These are phyloP conservation scores for Rosellinia necatrix DNA, from an alignment of 2,329 filamentous ascomycete genomes.

Conservation along the genomic window DNA sequence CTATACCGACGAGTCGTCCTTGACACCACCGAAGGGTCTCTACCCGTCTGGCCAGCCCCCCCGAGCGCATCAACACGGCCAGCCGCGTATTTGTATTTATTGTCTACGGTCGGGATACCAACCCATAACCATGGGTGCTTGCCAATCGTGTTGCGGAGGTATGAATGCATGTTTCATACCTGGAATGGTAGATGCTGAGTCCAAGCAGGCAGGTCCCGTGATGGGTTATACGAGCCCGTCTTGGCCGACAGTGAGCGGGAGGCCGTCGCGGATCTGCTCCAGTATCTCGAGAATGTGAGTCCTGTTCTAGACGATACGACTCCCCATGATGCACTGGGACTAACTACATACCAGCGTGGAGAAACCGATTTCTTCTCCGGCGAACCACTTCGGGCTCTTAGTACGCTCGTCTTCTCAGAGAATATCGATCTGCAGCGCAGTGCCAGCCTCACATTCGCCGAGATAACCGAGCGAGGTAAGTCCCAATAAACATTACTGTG, in stretches of 20 bases:
- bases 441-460: slow-evolving; percentile 96
- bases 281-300: slow-evolving; percentile 93
- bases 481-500: neutral
- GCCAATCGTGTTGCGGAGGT: slow-evolving; percentile 46
- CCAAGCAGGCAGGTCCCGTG: slow-evolving; percentile 70
- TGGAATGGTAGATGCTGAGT: slow-evolving; percentile 37
- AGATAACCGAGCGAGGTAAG: slow-evolving; percentile 96
- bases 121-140: slow-evolving; percentile 41
- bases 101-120: slow-evolving; percentile 13
- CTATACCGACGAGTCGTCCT: slow-evolving; percentile 3
- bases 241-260: slow-evolving; percentile 96
- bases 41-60: neutral
- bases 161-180: slow-evolving; percentile 21
- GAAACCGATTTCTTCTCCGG: slow-evolving; percentile 99
- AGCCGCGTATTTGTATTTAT: slow-evolving; percentile 6
- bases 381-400: slow-evolving; percentile 89
- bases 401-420: slow-evolving; percentile 96
- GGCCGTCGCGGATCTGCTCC: slow-evolving; percentile 91
- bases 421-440: slow-evolving; percentile 98
- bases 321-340: slow-evolving; percentile 14
- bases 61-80: neutral
- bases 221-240: slow-evolving; percentile 83
- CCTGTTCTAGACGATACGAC: slow-evolving; percentile 1
- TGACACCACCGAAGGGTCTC: slow-evolving; percentile 1
- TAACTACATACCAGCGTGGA: slow-evolving; percentile 67